These are phyloP conservation scores for Phaseolus lunatus DNA, from an alignment of 306 rosid genomes.

Conservation along the genomic window DNA sequence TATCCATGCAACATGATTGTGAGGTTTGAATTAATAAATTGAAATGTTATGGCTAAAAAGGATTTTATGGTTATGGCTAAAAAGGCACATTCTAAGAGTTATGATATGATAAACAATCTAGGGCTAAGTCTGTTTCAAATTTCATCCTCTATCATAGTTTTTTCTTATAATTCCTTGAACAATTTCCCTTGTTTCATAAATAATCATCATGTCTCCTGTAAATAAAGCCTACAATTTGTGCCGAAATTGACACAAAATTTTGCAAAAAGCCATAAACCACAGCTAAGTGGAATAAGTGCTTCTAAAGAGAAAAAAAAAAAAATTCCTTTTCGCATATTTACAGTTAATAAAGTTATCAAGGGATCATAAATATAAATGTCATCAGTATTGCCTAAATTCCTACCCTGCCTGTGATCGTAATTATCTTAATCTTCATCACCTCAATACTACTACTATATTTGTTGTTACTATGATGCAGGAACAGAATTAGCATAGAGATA, in stretches of 20 bases:
- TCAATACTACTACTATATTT: background rate
- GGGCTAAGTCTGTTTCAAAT: background rate
- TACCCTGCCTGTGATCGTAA: slow-evolving; percentile 14
- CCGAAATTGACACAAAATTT: slow-evolving; percentile 4
- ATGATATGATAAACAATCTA: slow-evolving; percentile 17
- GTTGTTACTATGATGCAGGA: background rate
- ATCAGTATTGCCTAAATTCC: slow-evolving; percentile 1
- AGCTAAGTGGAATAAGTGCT: background rate
- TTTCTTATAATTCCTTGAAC: slow-evolving; percentile 39
- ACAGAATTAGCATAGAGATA: background rate
- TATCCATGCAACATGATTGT: background rate
- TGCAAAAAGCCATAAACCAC: background rate
- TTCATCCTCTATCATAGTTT: slow-evolving; percentile 17
- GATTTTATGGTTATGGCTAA: too few relatives aligned
- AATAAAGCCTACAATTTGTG: background rate
- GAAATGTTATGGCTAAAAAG: background rate
- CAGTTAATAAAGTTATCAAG: too few relatives aligned
- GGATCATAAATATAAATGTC: background rate
- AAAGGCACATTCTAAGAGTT: too few relatives aligned
- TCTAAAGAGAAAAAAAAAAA: background rate
- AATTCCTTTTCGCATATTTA: background rate
- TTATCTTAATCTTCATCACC: background rate
- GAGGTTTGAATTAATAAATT: slow-evolving; percentile 15
- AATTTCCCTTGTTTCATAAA: slow-evolving; percentile 1
- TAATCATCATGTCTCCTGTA: slow-evolving; percentile 15